Evolutionary conservation across 345 rosid species (phyloP), one percentile per base, ranked within the genome.

Genomic region (Brassica juncea): DNA sequence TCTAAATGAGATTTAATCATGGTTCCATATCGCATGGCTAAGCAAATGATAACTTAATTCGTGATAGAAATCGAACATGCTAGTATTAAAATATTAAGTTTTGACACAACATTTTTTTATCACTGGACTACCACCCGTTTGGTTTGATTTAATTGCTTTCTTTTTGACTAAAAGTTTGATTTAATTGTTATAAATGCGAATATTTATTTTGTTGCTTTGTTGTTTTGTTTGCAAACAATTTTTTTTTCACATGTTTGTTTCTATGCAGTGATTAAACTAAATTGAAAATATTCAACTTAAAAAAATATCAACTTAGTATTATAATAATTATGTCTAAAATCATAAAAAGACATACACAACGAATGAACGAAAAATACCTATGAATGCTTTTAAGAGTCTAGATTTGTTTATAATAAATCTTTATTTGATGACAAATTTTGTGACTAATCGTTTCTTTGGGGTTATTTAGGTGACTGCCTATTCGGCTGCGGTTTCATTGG

Each of bases 391-490:
- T 54, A 54, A 8, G 16, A 54, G 25, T 54, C 59, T 54, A 6
- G 59, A 34, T 1, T 7, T 37, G 4, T 4, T 42, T 67, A 39
- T 66, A 25, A 23, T 39, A 5, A 39, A 11, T 4, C 8, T 37
- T 11, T 23, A 28, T 19, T 66, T 0, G 70, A 12, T 61, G 9
- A 28, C 4, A 61, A 4, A 28, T 25, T n/a, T 14, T 25, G 57
- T 59, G 25, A 54, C 59, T 54, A 54, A 54, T 54, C 25, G 9
- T 72, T 71, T 49, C 21, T 8, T 57, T 8, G 62, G 10, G 15
- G n/a, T 42, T 59, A 30, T 34, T 42, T 34, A 80, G 55, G 83
- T 91, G 47, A 79, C 86, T 2, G 93, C 92, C 2, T 76, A 82
- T 83, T 75, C 83, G 12, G 68, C 84, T 6, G 71, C 81, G 8